Evolutionary conservation across 139 green algal genomes (phyloP), one percentile per base, ranked within the genome.

Genomic region (Gonium pectorale): DNA sequence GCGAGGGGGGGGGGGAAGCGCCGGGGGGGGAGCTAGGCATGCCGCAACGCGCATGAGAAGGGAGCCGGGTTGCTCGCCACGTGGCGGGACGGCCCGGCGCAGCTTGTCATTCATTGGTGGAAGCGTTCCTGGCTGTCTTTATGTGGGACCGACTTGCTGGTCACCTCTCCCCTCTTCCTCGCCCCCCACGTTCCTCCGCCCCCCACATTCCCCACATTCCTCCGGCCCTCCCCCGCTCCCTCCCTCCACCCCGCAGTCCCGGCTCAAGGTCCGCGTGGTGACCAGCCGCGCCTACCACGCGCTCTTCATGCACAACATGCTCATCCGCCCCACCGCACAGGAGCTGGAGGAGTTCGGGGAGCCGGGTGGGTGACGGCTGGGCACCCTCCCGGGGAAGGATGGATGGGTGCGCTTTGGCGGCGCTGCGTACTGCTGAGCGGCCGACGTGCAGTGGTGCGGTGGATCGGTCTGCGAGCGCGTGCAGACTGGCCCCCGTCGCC

Each of bases 241-340:
- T n/a, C n/a, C n/a, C n/a, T n/a, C n/a, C n/a, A n/a, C n/a, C n/a
- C n/a, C n/a, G n/a, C n/a, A n/a, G 67, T 63, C 46, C 15, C 86
- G 85, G 52, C 85, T 92, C 74, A 95, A 96, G 86, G 90, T 99
- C 31, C 93, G 96, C 38, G 92, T 99, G 29, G 92, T 99, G 41
- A 96, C 93, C 85, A 92, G 91, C 37, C 87, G 95, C 2, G 91
- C 97, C 29, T 99, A 98, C 91, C 97, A 99, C 88, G 94, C 96
- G 3, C 92, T 99, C 31, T 99, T 99, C 90, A 98, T 98, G 93
- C 90, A 96, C 92, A 99, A 99, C 94, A 98, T 99, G 97, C 92
- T 99, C 72, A 99, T 99, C 63, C 70, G 94, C 33, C 94, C 94
- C 52, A 96, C 89, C 4, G 67, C 88, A 21, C 87, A 95, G 62